Base-by-base conservation (phyloP, 768 basidiomycete genomes). In the Boletus rubroflammeus region DNA sequence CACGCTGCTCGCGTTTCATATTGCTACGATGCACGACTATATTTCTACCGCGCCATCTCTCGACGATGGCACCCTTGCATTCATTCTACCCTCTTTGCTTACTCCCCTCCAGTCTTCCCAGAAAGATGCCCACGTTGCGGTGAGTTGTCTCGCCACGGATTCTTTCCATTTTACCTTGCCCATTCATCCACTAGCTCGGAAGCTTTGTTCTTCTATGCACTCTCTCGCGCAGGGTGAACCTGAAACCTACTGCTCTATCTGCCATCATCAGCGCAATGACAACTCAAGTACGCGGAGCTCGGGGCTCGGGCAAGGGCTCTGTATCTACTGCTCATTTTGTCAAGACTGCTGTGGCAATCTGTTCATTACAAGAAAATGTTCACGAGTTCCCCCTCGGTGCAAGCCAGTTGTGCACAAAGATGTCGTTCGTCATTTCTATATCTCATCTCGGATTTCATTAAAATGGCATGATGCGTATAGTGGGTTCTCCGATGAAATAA, bases 1-100 rank as follows among this genome's bases (percentile, higher is more conserved):
- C 35, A 81, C 88, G 0, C 72, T 98, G 15, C 70, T 93, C 41
- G 84, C 85, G 1, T 98, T 98, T 73, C 90, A 92, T 68, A 81
- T 88, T 7, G 85, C 88, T 7, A 81, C 81, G 0, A 72, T 93
- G 41, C 81, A 94, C 32, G 93, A 91, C 38, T 95, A 88, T 63
- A 76, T 99, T 36, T 80, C 83, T 35, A 73, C 78, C 41, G 74
- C 68, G 32, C 78, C 84, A 51, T 59, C 66, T 5, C 63, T 90
- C 31, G 82, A 88, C 59, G 88, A 89, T 65, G 85, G 84, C 17
- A 77, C 80, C 0, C 69, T 86, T 14, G 86, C 85, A 0, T 80
- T 81, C 63, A 58, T 90, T 10, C 67, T 93, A 0, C 84, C 88
- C 6, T 82, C 85, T 2, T 66, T 86, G 15, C 65, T 90, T 17